Evolutionary conservation across 2,329 filamentous ascomycete species (phyloP).

Genomic region (Stenocarpella maydis): DNA sequence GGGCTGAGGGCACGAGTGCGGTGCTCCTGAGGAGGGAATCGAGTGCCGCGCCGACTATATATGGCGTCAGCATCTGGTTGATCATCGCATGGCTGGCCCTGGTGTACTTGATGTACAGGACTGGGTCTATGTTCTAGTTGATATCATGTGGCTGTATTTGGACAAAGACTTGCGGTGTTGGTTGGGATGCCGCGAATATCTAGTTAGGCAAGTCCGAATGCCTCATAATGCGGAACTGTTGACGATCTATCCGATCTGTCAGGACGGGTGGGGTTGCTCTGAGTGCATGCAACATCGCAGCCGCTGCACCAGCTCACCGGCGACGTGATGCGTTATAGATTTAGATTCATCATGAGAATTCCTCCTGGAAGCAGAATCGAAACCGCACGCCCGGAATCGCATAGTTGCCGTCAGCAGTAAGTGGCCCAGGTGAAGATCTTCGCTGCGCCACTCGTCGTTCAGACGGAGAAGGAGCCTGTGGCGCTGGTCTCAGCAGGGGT

Average conservation of each 20-base stretch:
- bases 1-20: neutral
- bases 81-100: constrained; percentile 26
- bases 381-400: neutral
- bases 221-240: no score
- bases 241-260: neutral
- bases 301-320: neutral
- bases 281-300: neutral
- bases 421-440: neutral
- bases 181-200: neutral
- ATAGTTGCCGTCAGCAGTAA: no score
- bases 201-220: neutral
- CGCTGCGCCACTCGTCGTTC: neutral
- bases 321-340: no score
- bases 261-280: neutral
- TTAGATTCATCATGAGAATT: no score
- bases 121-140: constrained; percentile 27
- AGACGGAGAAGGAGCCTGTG: neutral
- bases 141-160: neutral
- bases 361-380: neutral
- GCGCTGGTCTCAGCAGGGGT: neutral
- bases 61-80: constrained; percentile 27
- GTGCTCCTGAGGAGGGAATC: constrained; percentile 6
- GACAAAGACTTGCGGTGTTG: no score
- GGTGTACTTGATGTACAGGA: constrained; percentile 31
- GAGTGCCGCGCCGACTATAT: constrained; percentile 25